A percentile compares a stretch with the other conserved stretches of the same genome.
Evolutionary conservation across 1,139 yeast genomes (phyloP).

Genomic region (Lodderomyces pseudojiufengensis): DNA sequence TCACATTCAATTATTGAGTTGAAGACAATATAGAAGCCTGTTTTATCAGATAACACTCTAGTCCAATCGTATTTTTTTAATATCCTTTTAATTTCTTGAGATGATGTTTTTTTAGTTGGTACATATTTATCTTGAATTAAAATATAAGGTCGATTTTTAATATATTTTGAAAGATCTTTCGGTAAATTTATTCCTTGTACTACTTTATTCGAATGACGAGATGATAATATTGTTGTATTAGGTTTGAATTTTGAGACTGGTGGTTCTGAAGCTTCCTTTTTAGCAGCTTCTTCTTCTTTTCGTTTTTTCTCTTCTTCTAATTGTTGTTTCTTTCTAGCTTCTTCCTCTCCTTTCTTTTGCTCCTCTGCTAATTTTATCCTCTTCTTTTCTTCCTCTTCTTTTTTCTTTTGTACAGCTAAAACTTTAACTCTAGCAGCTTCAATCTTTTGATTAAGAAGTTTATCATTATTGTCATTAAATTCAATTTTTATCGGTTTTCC

Average conservation of each 20-base stretch:
- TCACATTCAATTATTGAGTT: slow-evolving; percentile 61
- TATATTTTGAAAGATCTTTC: slow-evolving; percentile 40
- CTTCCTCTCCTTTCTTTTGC: slow-evolving; percentile 16
- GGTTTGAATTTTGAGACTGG: slow-evolving; percentile 17
- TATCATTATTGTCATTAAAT: slow-evolving; percentile 35
- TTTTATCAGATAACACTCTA: slow-evolving; percentile 55
- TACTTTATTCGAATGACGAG: slow-evolving; percentile 28
- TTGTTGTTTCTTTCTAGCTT: slow-evolving; percentile 15
- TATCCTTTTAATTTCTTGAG: slow-evolving; percentile 51
- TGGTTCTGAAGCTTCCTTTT: slow-evolving; percentile 3
- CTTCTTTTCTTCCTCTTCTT: slow-evolving; percentile 22
- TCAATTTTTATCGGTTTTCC: slow-evolving; percentile 37
- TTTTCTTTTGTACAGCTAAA: slow-evolving; percentile 28
- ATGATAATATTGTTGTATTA: slow-evolving; percentile 36
- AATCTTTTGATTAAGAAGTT: slow-evolving; percentile 28
- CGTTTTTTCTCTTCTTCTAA: slow-evolving; percentile 7
- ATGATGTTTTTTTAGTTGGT: slow-evolving; percentile 47
- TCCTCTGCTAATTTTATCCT: slow-evolving; percentile 13
- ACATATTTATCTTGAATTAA: slow-evolving; percentile 52
- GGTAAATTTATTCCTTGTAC: slow-evolving; percentile 40
- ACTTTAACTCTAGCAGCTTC: slow-evolving; percentile 31
- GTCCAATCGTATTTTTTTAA: slow-evolving; percentile 62
- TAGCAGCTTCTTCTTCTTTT: slow-evolving; percentile 11
- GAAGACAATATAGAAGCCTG: slow-evolving; percentile 73
- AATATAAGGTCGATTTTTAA: slow-evolving; percentile 55